Evolutionary conservation across 164 flowering plant species (phyloP).

Genomic region (Umbellularia californica): DNA sequence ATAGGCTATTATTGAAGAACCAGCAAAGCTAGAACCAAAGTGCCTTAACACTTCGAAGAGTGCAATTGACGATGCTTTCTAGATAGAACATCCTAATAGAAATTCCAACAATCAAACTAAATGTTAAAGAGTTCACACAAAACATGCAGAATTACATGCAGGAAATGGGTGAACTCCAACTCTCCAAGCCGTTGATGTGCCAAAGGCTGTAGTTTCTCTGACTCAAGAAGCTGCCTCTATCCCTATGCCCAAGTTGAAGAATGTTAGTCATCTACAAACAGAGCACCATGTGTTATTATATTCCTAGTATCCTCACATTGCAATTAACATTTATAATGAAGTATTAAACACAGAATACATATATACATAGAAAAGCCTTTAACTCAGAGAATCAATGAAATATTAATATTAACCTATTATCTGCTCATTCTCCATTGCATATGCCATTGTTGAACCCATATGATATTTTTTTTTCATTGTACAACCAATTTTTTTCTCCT

Average conservation of each 20-base stretch:
- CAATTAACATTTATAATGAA: neutral
- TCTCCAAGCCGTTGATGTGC: conserved; percentile 58
- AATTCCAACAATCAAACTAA: conserved; percentile 78
- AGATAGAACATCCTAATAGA: conserved; percentile 58
- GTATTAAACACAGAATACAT: neutral
- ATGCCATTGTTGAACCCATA: neutral
- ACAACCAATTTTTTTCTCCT: conserved; percentile 13
- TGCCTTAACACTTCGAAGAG: conserved; percentile 28
- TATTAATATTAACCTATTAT: neutral
- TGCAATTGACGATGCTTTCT: conserved; percentile 62
- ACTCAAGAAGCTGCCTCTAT: conserved; percentile 48
- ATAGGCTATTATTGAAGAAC: conserved; percentile 57
- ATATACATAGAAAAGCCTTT: neutral
- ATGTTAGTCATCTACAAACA: conserved; percentile 48
- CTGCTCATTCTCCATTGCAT: neutral
- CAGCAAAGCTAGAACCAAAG: conserved; percentile 69
- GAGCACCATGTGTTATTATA: conserved; percentile 45
- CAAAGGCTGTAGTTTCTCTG: conserved; percentile 58
- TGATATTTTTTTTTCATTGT: neutral
- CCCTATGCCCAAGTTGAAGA: conserved; percentile 55
- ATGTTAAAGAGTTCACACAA: conserved; percentile 55
- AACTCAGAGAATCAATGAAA: too few species aligned
- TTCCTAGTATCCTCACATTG: neutral
- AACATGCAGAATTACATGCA: conserved; percentile 61
- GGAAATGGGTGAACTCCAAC: conserved; percentile 40